Base-by-base conservation (phyloP, 2,329 filamentous ascomycete genomes). In the Laburnicola sp. region DNA sequence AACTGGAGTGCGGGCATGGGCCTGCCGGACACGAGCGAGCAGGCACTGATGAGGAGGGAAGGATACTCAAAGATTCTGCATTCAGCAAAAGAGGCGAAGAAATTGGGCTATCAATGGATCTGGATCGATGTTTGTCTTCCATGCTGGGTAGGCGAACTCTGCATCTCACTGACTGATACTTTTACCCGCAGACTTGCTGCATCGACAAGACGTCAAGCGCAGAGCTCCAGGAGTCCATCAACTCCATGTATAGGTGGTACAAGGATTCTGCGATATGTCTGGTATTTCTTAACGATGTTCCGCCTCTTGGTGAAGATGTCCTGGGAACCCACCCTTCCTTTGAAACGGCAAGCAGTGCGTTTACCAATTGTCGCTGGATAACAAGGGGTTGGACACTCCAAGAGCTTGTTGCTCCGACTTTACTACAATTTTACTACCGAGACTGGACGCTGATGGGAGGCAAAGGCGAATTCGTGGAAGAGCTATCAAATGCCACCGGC, bases 321-420 rank as follows among this genome's bases (percentile, higher is more conserved):
- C 40, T 41, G 31, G 35, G 27, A 21, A 47, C 42, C 34, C 26
- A 56, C 10, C 46, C 57, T 8, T 58, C 57, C 9, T 58, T 56
- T 7, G 58, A 60, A 2, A 51, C 54, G 0, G 54, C 57, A 6
- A 58, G 32, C 41, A 34, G 44, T 3, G 59, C 62, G 0, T 63
- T 68, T 25, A 36, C 54, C 6, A 51, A 45, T 10, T 60, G 53
- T 38, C 56, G 63, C 5, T 69, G 65, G 66, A 45, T 60, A 1
- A 64, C 53, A 26, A 56, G 61, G 32, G 64, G 64, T n/a, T 68
- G 64, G 66, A 69, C 66, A 1, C 50, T 68, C 4, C 66, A 69
- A 51, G 66, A 69, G 27, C 54, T 68, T 3, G 50, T 69, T 4
- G 66, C 66, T 9, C 65, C 64, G 2, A 36, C 36, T 25, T 27